Base-by-base conservation (phyloP, 169 alveolate genomes). In the Toxoplasma gondii region DNA sequence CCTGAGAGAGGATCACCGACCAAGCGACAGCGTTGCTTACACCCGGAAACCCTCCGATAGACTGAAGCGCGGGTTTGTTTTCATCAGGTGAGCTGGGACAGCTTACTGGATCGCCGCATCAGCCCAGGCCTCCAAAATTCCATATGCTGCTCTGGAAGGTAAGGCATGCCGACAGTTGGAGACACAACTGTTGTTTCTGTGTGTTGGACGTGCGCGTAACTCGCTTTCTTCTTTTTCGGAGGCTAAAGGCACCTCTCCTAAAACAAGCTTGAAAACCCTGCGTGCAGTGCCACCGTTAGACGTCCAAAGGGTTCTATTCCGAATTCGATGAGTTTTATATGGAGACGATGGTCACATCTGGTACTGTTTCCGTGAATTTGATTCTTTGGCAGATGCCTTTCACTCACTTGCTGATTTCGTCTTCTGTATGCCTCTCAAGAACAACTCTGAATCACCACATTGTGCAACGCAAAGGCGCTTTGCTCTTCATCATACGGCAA, bases 31-130 rank as follows among this genome's bases (percentile, higher is more conserved):
- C 45, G 92, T 49, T 49, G 22, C 58, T 9, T 9, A 49, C 58
- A 17, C 12, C 22, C 16, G 22, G 27, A 49, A 17, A 12, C 58
- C 58, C 58, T 0, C 58, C 58, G 27, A 41, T 39, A 27, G 54
- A 38, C 27, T 24, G 24, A 38, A 24, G 45, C 22, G 2, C 34
- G 84, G 17, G 44, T 7, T 74, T n/a, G 27, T 10, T 74, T 38
- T 10, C 44, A 24, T n/a, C 49, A 2, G 10, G 9, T n/a, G 45
- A 74, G 31, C 9, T 19, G 34, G 29, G 87, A 22, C 29, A 39
- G 45, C 74, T 91, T 84, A 92, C 95, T 90, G 88, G 12, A 92
- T 92, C 53, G 95, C 95, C 70, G 95, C 95, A 34, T 92, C 95
- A 12, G 95, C 95, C 95, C 95, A 92, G 36, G 82, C 95, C 29